Conservation (phyloP, 2,329 filamentous ascomycete species). For the Botryotinia calthae region DNA sequence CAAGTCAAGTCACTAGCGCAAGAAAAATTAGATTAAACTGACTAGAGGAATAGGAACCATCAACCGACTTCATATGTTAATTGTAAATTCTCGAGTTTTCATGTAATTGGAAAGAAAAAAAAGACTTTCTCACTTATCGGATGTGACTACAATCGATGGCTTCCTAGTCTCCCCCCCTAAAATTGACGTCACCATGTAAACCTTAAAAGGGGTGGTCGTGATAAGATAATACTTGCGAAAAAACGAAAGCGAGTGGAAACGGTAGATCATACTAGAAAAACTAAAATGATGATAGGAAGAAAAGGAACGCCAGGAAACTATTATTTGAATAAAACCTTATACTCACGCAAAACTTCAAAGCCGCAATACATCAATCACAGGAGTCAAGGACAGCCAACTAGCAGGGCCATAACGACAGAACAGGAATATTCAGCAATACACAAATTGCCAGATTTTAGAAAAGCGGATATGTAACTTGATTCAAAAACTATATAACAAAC, state of each 20-base stretch:
- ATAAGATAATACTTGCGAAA: neutral
- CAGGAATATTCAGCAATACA: neutral
- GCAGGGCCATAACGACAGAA: neutral
- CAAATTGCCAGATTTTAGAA: neutral
- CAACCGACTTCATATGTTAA: too few relatives aligned
- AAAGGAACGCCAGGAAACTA: neutral
- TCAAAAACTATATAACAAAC: constrained; percentile 5
- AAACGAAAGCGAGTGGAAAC: neutral
- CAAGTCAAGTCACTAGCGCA: too few relatives aligned
- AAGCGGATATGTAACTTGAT: constrained; percentile 8
- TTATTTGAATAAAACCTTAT: neutral
- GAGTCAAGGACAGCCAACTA: too few relatives aligned
- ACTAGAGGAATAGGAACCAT: neutral
- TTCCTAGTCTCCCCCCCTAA: neutral
- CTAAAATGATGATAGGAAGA: neutral
- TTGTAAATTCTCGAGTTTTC: neutral
- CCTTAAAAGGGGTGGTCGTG: neutral
- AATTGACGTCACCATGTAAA: neutral
- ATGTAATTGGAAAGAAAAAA: neutral
- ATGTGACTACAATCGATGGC: neutral
- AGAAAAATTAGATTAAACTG: too few relatives aligned
- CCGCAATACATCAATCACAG: neutral
- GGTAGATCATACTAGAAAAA: too few relatives aligned
- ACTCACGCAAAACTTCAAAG: neutral
- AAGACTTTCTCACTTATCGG: neutral